phyloP scores from a whole-genome alignment of 108 stramenopile species.

The Chaetoceros tenuissimus region DNA sequence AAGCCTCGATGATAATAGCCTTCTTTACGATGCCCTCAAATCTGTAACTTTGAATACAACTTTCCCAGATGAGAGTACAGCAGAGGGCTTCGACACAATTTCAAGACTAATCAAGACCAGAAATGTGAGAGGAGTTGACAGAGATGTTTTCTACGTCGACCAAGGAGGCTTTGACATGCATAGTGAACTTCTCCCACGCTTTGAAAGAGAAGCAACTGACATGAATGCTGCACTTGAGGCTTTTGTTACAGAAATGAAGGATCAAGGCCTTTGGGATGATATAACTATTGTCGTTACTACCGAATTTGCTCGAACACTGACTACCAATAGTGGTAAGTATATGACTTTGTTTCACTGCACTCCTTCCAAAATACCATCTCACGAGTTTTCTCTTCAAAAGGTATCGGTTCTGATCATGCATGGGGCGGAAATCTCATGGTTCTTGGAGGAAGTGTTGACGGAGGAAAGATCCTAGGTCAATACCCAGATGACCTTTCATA shows the following conservation, averaged over 20 bases:
- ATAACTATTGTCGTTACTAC: constrained; percentile 45
- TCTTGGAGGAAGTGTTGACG: constrained; percentile 31
- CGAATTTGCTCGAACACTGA: constrained; percentile 58
- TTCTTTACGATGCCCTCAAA: no score
- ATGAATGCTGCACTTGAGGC: constrained; percentile 35
- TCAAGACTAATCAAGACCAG: no score
- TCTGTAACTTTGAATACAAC: no score
- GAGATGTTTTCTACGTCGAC: constrained; percentile 30
- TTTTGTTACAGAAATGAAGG: constrained; percentile 49
- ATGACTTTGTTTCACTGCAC: no score
- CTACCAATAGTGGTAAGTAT: constrained; percentile 26
- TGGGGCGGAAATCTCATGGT: constrained; percentile 48
- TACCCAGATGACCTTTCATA: constrained; percentile 25
- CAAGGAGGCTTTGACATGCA: constrained; percentile 41
- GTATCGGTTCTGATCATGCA: constrained; percentile 39
- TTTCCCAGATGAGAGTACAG: constrained; percentile 17
- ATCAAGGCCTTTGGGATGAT: constrained; percentile 37
- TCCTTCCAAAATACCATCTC: no score
- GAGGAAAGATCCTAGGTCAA: constrained; percentile 28
- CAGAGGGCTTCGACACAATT: constrained; percentile 20
- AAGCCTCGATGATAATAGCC: no score
- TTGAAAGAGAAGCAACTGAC: constrained; percentile 19
- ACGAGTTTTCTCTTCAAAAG: no score
- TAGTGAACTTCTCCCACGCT: constrained; percentile 9
- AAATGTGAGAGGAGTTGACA: no score